Evolutionary conservation across 2,329 filamentous ascomycete species (phyloP), one percentile per base, ranked within the genome.

Genomic region (Fusarium camptoceras): DNA sequence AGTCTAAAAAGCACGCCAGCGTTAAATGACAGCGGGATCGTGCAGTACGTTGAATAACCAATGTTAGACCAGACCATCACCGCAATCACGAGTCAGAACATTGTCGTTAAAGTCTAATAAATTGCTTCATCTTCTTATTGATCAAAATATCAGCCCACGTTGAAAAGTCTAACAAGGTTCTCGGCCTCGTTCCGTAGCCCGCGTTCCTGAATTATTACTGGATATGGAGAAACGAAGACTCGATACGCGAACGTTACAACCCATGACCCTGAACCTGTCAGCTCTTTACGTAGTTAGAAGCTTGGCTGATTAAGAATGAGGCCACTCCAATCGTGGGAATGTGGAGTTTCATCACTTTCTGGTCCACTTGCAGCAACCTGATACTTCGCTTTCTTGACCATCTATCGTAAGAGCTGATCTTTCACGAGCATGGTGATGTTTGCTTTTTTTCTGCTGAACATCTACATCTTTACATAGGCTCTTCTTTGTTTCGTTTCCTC

Each of bases 301-400:
- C 67, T 56, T 64, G 68, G 58, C 68, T 68, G 55, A 70, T 71
- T 51, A 71, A 68, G 41, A 68, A 71, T 70, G 56, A 70, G 55
- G 50, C 68, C 67, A 70, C 48, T 54, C 31, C 51, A 12, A 64
- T 53, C 55, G 67, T 46, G 59, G 67, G 30, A 68, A 59, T 55
- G 68, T 70, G 68, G 68, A 68, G 49, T 41, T 69, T 15, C 15
- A 58, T 62, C 62, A 66, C 56, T 34, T 46, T 48, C 55, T 60
- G 37, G 34, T 60, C 54, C 47, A 50, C 31, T 42, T 42, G 22
- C 31, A 58, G 43, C 20, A 6, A 37, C 42, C 41, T 66, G 61
- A 66, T 37, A 51, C 28, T 44, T 66, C 20, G 37, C 47, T 24
- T 60, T 61, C 58, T 49, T 67, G 50, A 56, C 67, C 54, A 44